Conservation (phyloP, 805 yeast genomes). For the Kuraishia hungarica region DNA sequence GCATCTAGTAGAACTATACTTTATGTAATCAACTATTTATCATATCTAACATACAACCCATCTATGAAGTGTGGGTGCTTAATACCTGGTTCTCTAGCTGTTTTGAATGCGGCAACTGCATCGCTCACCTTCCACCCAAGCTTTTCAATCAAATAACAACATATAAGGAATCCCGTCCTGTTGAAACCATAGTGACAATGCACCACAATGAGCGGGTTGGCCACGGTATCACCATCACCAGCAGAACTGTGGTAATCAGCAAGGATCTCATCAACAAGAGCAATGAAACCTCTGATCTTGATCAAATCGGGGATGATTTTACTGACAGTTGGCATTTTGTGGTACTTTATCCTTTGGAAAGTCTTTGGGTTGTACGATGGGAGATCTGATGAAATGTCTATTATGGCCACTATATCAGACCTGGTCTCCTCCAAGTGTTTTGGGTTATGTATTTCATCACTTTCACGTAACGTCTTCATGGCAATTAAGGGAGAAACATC, state of each 20-base stretch:
- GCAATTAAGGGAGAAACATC: slow-evolving; percentile 46
- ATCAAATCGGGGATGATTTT: slow-evolving; percentile 63
- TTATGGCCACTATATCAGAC: slow-evolving; percentile 46
- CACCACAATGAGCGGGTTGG: slow-evolving; percentile 41
- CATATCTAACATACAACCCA: slow-evolving; percentile 60
- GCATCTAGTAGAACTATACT: too few relatives aligned
- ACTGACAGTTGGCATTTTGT: slow-evolving; percentile 71
- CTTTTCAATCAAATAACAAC: slow-evolving; percentile 57
- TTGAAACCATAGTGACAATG: slow-evolving; percentile 83
- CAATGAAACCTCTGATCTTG: slow-evolving; percentile 49
- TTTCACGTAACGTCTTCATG: slow-evolving; percentile 67
- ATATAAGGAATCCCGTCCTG: slow-evolving; percentile 66
- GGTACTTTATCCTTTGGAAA: slow-evolving; percentile 45
- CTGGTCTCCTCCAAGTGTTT: slow-evolving; percentile 36
- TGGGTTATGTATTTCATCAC: slow-evolving; percentile 57
- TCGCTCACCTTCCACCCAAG: slow-evolving; percentile 52
- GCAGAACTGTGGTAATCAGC: slow-evolving; percentile 2
- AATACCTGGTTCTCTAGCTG: slow-evolving; percentile 61
- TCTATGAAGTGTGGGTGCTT: slow-evolving; percentile 73
- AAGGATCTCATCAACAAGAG: slow-evolving; percentile 37
- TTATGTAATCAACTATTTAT: slow-evolving; percentile 11
- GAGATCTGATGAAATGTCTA: slow-evolving; percentile 61
- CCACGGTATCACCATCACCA: slow-evolving; percentile 6
- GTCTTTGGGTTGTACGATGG: slow-evolving; percentile 64
- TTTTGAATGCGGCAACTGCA: slow-evolving; percentile 51